These are phyloP conservation scores for Paramyrothecium sp. DNA, from an alignment of 2,329 filamentous ascomycete species.

Conservation along the genomic window DNA sequence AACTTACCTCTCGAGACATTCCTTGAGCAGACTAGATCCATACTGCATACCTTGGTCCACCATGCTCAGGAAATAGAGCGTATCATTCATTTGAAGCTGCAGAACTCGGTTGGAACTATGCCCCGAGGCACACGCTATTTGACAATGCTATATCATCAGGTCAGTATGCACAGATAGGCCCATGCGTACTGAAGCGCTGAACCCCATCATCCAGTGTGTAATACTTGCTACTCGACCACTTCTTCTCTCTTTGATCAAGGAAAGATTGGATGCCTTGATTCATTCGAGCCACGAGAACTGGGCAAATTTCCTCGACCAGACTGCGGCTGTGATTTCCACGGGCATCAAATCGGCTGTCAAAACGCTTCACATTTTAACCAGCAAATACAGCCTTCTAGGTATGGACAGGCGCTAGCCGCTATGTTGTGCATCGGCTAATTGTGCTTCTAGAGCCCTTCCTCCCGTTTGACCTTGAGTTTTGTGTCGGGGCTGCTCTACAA, in stretches of 20 bases:
- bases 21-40: slow-evolving; percentile 31
- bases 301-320: slow-evolving; percentile 28
- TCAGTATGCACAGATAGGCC: slow-evolving; percentile 7
- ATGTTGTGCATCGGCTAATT: not conserved
- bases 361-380: slow-evolving; percentile 33
- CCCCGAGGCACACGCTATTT: slow-evolving; percentile 34
- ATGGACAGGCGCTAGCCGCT: no score
- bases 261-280: slow-evolving; percentile 27
- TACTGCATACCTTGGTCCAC: slow-evolving; percentile 31
- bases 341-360: slow-evolving; percentile 40
- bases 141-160: slow-evolving; percentile 36
- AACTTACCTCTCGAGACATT: slow-evolving; percentile 30
- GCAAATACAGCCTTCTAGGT: slow-evolving; percentile 30
- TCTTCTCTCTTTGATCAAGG: slow-evolving; percentile 34
- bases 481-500: slow-evolving; percentile 30
- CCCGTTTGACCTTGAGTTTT: slow-evolving; percentile 36
- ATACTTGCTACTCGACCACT: slow-evolving; percentile 37
- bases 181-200: no score
- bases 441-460: slow-evolving; percentile 30
- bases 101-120: slow-evolving; percentile 32
- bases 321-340: slow-evolving; percentile 32
- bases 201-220: slow-evolving; percentile 25
- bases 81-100: slow-evolving; percentile 29
- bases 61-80: slow-evolving; percentile 37
- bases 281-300: slow-evolving; percentile 24